phyloP scores from a whole-genome alignment of 106 monocot genomes.

The Narthecium ossifragum region DNA sequence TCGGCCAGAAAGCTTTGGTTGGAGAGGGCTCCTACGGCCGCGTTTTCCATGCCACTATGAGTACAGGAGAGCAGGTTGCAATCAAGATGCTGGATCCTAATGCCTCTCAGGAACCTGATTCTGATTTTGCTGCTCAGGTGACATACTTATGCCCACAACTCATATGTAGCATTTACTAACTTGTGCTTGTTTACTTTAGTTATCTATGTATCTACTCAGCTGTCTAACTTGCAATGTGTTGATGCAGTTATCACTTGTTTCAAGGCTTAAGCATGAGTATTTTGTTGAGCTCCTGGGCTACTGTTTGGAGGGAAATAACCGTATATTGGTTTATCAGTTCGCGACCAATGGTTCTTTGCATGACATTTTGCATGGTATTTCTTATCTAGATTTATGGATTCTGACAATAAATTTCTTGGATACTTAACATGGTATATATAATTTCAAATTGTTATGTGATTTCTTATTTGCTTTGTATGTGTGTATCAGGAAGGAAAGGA shows the following conservation, averaged over 20 bases:
- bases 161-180: too few species aligned
- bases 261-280: conserved; percentile 48
- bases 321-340: conserved; percentile 52
- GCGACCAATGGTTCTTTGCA: conserved; percentile 58
- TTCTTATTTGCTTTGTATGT: neutral
- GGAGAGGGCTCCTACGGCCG: conserved; percentile 48
- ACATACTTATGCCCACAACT: too few species aligned
- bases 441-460: too few species aligned
- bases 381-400: too few species aligned
- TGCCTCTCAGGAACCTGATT: conserved; percentile 24
- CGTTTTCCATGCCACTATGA: conserved; percentile 23
- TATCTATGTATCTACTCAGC: too few species aligned
- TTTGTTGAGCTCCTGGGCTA: conserved; percentile 53
- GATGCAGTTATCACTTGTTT: conserved; percentile 57
- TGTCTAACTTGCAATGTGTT: too few species aligned
- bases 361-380: conserved; percentile 54
- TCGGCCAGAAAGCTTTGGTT: conserved; percentile 33
- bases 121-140: conserved; percentile 44
- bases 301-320: conserved; percentile 37
- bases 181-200: neutral
- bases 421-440: neutral
- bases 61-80: conserved; percentile 26
- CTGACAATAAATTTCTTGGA: too few species aligned
- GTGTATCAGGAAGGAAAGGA: conserved; percentile 43
- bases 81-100: conserved; percentile 40